A percentile compares a stretch with the other conserved stretches of the same genome.
phyloP scores from a whole-genome alignment of 225 moss, liverwort and hornwort species.

The Sphagnum tenellum region DNA sequence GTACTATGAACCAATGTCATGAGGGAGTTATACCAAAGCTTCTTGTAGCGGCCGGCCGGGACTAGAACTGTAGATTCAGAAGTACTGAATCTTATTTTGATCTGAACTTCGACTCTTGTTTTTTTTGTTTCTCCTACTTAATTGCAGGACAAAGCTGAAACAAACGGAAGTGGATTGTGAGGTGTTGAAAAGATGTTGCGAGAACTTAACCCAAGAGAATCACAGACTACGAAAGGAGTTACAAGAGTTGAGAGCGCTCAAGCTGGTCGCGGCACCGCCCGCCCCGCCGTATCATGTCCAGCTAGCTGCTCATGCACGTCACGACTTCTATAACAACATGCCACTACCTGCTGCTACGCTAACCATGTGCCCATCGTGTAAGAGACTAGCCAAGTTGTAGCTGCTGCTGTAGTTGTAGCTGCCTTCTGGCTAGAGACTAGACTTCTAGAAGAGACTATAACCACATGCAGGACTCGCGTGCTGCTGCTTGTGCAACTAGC shows the following conservation, averaged over 20 bases:
- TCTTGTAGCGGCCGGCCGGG: too few species aligned
- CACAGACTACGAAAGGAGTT: constrained; percentile 80
- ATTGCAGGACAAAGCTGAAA: constrained; percentile 71
- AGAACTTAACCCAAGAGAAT: constrained; percentile 79
- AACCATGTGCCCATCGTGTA: constrained; percentile 95
- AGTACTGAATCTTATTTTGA: too few species aligned
- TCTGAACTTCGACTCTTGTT: too few species aligned
- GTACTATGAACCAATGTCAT: too few species aligned
- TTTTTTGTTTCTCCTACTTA: neutral
- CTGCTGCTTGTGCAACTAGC: too few species aligned
- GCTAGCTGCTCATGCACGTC: constrained; percentile 63
- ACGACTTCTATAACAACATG: constrained; percentile 77
- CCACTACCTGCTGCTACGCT: constrained; percentile 88
- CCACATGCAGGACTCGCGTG: too few species aligned
- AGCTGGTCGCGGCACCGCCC: constrained; percentile 1
- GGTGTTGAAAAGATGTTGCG: constrained; percentile 83
- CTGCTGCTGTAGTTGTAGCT: too few species aligned
- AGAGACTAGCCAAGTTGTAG: constrained; percentile 54
- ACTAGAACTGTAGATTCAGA: too few species aligned
- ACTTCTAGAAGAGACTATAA: too few species aligned
- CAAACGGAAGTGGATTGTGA: constrained; percentile 98
- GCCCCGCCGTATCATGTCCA: too few species aligned
- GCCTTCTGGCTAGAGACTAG: too few species aligned
- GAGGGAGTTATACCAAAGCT: too few species aligned
- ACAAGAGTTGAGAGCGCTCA: constrained; percentile 83